Percentiles rank a stretch among this genome's conserved stretches.
These are phyloP conservation scores for Drosera spatulata DNA, from an alignment of 179 eudicot species.

Conservation along the genomic window DNA sequence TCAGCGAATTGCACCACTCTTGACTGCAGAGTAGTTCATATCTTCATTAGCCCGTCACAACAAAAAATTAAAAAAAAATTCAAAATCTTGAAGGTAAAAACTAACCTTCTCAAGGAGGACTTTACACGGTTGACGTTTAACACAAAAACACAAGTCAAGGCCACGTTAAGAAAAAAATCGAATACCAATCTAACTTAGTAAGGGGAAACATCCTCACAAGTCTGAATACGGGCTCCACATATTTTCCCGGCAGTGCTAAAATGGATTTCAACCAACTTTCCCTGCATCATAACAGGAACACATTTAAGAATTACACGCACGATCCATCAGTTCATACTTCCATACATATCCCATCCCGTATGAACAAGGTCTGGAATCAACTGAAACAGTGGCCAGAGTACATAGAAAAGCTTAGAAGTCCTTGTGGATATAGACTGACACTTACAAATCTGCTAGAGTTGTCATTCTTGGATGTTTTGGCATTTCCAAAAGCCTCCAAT, in stretches of 20 bases:
- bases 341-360: neutral
- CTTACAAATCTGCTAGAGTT: conserved; percentile 18
- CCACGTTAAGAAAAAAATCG: too few species aligned
- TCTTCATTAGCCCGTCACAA: too few species aligned
- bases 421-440: conserved; percentile 25
- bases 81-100: too few species aligned
- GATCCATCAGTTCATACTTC: neutral
- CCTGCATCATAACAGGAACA: conserved; percentile 41
- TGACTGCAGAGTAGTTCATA: conserved; percentile 26
- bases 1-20: conserved; percentile 96
- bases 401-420: neutral
- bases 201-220: conserved; percentile 39
- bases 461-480: too few species aligned
- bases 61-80: too few species aligned
- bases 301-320: neutral
- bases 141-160: neutral
- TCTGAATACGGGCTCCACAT: conserved; percentile 68
- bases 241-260: conserved; percentile 61
- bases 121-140: neutral
- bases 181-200: too few species aligned
- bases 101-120: neutral
- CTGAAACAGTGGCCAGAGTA: neutral
- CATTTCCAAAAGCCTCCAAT: conserved; percentile 30
- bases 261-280: conserved; percentile 80
- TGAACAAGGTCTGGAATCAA: neutral